A percentile compares a stretch with the other conserved stretches of the same genome.
phyloP scores from a whole-genome alignment of 2,329 filamentous ascomycete species.

The Penicillium sp. region DNA sequence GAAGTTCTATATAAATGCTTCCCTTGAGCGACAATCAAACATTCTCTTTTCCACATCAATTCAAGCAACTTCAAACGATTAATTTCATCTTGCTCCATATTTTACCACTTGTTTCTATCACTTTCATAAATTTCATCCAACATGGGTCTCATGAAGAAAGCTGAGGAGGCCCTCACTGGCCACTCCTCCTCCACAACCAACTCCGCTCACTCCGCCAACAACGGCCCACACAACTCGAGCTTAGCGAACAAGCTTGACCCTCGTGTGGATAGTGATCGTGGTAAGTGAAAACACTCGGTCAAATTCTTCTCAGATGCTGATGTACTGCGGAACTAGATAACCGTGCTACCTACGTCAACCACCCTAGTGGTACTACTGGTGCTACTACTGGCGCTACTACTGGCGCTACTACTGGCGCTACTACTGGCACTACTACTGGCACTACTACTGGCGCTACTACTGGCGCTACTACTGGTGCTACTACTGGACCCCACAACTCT shows the following conservation, averaged over 20 bases:
- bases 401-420: too few relatives aligned
- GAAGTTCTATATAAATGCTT: not conserved
- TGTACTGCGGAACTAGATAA: not conserved
- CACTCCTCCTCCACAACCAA: not conserved
- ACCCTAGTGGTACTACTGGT: too few relatives aligned
- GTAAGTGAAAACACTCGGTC: not conserved
- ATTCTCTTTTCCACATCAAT: not conserved
- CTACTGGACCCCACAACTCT: not conserved
- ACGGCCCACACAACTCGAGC: slow-evolving; percentile 10
- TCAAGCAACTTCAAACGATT: not conserved
- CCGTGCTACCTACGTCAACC: not conserved
- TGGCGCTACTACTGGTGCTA: too few relatives aligned
- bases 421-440: too few relatives aligned
- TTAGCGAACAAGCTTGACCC: slow-evolving; percentile 13
- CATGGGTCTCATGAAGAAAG: slow-evolving; percentile 3
- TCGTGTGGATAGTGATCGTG: slow-evolving; percentile 9
- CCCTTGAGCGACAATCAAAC: not conserved
- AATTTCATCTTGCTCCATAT: not conserved
- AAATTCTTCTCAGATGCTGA: not conserved
- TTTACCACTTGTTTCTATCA: not conserved
- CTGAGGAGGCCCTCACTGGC: slow-evolving; percentile 2
- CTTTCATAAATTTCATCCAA: not conserved
- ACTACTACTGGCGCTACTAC: too few relatives aligned
- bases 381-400: too few relatives aligned
- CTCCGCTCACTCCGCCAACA: slow-evolving; percentile 2